Conservation (phyloP, 169 alveolate genomes). For the Besnoitia besnoiti region DNA sequence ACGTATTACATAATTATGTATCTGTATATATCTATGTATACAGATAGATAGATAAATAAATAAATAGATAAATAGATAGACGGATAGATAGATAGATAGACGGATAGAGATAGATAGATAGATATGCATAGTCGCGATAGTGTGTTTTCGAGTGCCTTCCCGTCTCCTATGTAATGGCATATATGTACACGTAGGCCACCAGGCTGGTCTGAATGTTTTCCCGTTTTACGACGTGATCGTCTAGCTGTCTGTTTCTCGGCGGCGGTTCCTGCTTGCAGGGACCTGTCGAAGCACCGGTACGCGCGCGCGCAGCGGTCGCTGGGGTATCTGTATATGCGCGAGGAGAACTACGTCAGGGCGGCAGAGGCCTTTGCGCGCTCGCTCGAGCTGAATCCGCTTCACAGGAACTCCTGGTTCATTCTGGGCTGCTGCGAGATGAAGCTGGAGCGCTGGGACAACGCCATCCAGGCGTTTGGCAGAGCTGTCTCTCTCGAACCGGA, state of each 20-base stretch:
- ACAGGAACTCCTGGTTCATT: conserved; percentile 89
- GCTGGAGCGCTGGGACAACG: conserved; percentile 78
- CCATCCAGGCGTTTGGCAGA: conserved; percentile 84
- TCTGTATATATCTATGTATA: too few relatives aligned
- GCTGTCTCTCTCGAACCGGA: conserved; percentile 85
- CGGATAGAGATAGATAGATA: too few relatives aligned
- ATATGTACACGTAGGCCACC: too few relatives aligned
- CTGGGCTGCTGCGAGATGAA: conserved; percentile 85
- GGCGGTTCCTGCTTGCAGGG: conserved; percentile 77
- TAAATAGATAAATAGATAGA: too few relatives aligned
- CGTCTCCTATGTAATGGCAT: too few relatives aligned
- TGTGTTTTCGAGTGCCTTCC: too few relatives aligned
- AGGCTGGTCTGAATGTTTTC: too few relatives aligned
- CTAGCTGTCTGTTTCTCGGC: background rate
- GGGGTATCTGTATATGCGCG: conserved; percentile 78
- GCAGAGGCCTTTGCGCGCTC: conserved; percentile 86
- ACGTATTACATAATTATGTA: background rate
- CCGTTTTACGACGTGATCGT: too few relatives aligned
- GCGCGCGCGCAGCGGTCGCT: conserved; percentile 90
- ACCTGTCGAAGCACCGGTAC: conserved; percentile 82
- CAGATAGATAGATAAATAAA: too few relatives aligned
- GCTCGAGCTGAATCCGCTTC: conserved; percentile 81
- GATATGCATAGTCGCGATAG: background rate
- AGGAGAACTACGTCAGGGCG: conserved; percentile 75
- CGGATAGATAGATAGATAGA: too few relatives aligned